Evolutionary conservation across 768 basidiomycete genomes (phyloP).

Genomic region (Tubosaeta sp.): DNA sequence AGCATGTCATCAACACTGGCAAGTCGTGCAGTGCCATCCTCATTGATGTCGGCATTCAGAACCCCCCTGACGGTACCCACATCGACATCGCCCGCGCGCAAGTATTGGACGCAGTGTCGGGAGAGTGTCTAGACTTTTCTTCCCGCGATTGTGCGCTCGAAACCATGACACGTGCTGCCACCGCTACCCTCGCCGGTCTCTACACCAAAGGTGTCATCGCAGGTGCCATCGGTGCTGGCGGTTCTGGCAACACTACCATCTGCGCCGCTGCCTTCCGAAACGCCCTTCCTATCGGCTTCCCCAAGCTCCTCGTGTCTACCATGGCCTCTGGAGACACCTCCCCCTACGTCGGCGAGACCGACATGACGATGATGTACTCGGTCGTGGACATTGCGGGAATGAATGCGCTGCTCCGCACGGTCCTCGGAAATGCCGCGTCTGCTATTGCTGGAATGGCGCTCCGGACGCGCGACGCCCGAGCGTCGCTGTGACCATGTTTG

Average conservation of each 20-base stretch:
- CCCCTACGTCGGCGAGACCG: constrained; percentile 30
- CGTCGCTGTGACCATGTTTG: constrained; percentile 28
- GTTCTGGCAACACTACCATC: constrained; percentile 24
- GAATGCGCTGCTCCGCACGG: constrained; percentile 20
- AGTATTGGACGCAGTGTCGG: constrained; percentile 9
- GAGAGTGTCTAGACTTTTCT: background rate
- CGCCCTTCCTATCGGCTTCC: constrained; percentile 27
- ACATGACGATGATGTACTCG: constrained; percentile 31
- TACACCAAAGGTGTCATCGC: constrained; percentile 8
- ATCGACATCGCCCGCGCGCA: constrained; percentile 22
- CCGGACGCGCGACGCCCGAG: background rate
- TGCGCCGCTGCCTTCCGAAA: constrained; percentile 21
- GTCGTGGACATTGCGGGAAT: constrained; percentile 28
- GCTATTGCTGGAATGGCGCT: constrained; percentile 27
- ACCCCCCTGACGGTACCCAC: constrained; percentile 9
- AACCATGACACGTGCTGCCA: constrained; percentile 19
- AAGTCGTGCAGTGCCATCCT: constrained; percentile 24
- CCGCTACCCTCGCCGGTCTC: constrained; percentile 13
- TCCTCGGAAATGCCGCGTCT: constrained; percentile 25
- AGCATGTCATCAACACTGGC: constrained; percentile 10
- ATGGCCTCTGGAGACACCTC: constrained; percentile 26
- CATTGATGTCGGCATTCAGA: constrained; percentile 20
- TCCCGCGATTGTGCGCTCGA: constrained; percentile 11
- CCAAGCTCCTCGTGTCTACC: constrained; percentile 28
- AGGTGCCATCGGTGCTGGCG: constrained; percentile 22